phyloP scores from a whole-genome alignment of 768 basidiomycete genomes.

The Pulveroboletus ravenelii region DNA sequence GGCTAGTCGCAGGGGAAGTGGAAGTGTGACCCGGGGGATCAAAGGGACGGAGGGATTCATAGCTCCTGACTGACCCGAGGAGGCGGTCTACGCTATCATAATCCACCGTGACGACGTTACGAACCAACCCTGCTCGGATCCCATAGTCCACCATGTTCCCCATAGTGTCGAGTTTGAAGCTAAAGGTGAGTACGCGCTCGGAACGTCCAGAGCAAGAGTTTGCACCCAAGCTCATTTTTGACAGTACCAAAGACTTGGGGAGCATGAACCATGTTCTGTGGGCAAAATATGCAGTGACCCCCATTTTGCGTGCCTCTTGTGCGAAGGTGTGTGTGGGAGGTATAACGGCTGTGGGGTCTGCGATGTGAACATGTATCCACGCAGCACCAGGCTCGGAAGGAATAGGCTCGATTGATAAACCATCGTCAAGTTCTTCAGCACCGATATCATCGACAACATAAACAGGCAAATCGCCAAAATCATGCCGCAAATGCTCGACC shows the following conservation, averaged over 20 bases:
- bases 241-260: constrained; percentile 52
- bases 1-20: background rate
- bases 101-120: constrained; percentile 56
- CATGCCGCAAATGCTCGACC: constrained; percentile 70
- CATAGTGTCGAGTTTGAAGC: constrained; percentile 53
- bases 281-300: constrained; percentile 57
- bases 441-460: constrained; percentile 80
- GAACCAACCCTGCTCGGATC: constrained; percentile 68
- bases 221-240: constrained; percentile 46
- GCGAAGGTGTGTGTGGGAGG: constrained; percentile 65
- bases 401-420: constrained; percentile 75
- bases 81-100: constrained; percentile 66
- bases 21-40: constrained; percentile 2
- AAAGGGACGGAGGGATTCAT: constrained; percentile 21
- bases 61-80: constrained; percentile 30
- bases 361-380: constrained; percentile 92
- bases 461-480: constrained; percentile 76
- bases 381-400: constrained; percentile 49
- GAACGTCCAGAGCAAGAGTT: constrained; percentile 26
- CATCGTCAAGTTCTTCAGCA: constrained; percentile 92
- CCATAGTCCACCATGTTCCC: constrained; percentile 69
- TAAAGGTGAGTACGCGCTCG: constrained; percentile 75
- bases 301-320: constrained; percentile 47
- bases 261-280: constrained; percentile 69
- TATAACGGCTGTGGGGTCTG: constrained; percentile 82